Conservation (phyloP, 2,329 filamentous ascomycete species). For the Bimuria novae-zelandiae region DNA sequence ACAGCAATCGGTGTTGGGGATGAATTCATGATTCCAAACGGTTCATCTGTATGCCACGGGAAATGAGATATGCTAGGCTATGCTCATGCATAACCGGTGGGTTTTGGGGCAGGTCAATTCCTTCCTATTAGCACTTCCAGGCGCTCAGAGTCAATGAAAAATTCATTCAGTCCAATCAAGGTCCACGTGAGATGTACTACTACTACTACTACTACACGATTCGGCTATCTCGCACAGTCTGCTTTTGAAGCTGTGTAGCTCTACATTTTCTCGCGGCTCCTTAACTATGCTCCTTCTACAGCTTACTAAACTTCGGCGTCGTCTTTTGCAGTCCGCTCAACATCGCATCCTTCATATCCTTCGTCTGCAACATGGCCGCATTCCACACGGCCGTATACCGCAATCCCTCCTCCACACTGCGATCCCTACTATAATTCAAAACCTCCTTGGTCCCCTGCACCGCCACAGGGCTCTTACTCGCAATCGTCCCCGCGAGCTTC, state of each 20-base stretch:
- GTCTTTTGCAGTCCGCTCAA: constrained; percentile 77
- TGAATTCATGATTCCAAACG: constrained; percentile 43
- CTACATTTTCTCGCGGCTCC: too few relatives aligned
- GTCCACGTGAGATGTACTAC: neutral
- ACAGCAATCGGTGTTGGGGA: constrained; percentile 33
- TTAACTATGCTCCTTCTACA: too few relatives aligned
- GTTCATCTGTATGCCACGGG: constrained; percentile 45
- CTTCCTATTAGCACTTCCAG: constrained; percentile 48
- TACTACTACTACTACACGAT: too few relatives aligned
- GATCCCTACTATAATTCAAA: constrained; percentile 79
- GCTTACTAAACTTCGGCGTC: constrained; percentile 82
- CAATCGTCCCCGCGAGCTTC: constrained; percentile 67
- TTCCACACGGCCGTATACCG: constrained; percentile 91
- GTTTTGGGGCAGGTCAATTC: constrained; percentile 40
- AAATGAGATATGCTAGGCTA: constrained; percentile 35
- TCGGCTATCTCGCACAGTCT: too few relatives aligned
- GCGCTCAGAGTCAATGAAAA: constrained; percentile 51
- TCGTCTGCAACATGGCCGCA: constrained; percentile 76
- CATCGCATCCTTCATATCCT: constrained; percentile 75
- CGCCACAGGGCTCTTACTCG: constrained; percentile 83
- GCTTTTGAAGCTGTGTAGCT: too few relatives aligned
- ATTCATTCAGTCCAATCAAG: constrained; percentile 45
- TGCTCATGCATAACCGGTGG: constrained; percentile 31
- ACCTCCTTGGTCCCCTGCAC: constrained; percentile 88
- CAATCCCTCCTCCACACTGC: constrained; percentile 75